Conservation (phyloP, 2,329 filamentous ascomycete genomes). For the Calonectria pseudoreteaudii region DNA sequence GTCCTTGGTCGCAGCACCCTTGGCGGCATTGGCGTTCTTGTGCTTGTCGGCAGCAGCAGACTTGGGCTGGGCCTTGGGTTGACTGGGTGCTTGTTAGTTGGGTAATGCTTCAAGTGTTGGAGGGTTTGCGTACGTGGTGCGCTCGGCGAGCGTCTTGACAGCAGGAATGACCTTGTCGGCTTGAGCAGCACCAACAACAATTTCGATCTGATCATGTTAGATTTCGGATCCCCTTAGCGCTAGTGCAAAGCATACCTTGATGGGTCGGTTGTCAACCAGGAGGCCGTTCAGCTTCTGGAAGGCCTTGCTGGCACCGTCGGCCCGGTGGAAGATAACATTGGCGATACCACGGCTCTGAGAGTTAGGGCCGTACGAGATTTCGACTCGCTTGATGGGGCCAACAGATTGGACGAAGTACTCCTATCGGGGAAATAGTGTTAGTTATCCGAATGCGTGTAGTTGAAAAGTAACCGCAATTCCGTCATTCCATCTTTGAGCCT, state of each 20-base stretch:
- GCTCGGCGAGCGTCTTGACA: slow-evolving; percentile 81
- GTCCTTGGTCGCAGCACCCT: slow-evolving; percentile 57
- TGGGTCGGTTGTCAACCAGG: slow-evolving; percentile 87
- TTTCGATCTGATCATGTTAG: slow-evolving; percentile 77
- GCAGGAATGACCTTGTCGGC: slow-evolving; percentile 75
- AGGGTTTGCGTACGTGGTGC: slow-evolving; percentile 71
- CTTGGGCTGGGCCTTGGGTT: slow-evolving; percentile 72
- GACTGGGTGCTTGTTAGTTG: slow-evolving; percentile 40
- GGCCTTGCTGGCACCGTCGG: slow-evolving; percentile 86
- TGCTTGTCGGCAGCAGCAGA: slow-evolving; percentile 82
- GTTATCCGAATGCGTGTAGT: slow-evolving; percentile 60
- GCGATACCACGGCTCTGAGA: slow-evolving; percentile 93
- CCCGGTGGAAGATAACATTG: slow-evolving; percentile 85
- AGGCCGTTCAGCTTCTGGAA: slow-evolving; percentile 87
- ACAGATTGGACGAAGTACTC: slow-evolving; percentile 94
- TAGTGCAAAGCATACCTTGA: slow-evolving; percentile 75
- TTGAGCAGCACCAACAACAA: slow-evolving; percentile 83
- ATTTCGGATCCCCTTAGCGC: neutral
- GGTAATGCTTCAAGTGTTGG: accelerated
- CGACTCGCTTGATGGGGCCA: slow-evolving; percentile 90
- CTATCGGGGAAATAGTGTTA: slow-evolving; percentile 79
- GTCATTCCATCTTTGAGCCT: slow-evolving; percentile 47
- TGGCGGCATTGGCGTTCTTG: slow-evolving; percentile 63
- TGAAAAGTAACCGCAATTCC: slow-evolving; percentile 35
- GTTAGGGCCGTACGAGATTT: slow-evolving; percentile 92